Percentiles rank a stretch among this genome's conserved stretches.
These are phyloP conservation scores for Tulasnella sp. DNA, from an alignment of 768 basidiomycete genomes.

Conservation along the genomic window DNA sequence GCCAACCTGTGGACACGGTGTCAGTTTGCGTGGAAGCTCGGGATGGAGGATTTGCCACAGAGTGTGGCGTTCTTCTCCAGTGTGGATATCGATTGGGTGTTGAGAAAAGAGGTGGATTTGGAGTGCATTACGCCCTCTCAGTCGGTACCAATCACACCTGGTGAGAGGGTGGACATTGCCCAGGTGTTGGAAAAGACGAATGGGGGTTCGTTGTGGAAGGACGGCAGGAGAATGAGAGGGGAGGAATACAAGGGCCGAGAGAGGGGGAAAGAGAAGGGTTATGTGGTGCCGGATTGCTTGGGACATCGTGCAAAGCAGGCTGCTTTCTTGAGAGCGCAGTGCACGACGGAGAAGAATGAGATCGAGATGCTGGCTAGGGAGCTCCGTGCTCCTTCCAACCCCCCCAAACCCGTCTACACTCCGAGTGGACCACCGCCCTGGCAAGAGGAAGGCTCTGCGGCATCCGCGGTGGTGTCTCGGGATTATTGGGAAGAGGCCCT, in stretches of 20 bases:
- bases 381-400: too few species aligned
- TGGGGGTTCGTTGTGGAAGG: constrained; percentile 51
- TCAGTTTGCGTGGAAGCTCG: constrained; percentile 81
- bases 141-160: constrained; percentile 64
- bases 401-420: too few species aligned
- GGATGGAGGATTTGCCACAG: constrained; percentile 92
- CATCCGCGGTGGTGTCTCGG: too few species aligned
- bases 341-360: constrained; percentile 56
- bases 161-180: constrained; percentile 71
- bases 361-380: constrained; percentile 42
- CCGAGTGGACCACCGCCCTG: too few species aligned
- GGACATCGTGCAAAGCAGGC: constrained; percentile 49
- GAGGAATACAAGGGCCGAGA: constrained; percentile 22
- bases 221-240: constrained; percentile 43
- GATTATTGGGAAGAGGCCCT: too few species aligned
- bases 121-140: constrained; percentile 91
- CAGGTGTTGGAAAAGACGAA: constrained; percentile 53
- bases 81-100: constrained; percentile 80
- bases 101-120: constrained; percentile 95
- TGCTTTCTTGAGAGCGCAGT: constrained; percentile 65
- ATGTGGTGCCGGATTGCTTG: constrained; percentile 46
- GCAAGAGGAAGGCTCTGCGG: too few species aligned
- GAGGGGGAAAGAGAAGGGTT: constrained; percentile 36
- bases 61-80: constrained; percentile 96
- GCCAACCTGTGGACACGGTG: constrained; percentile 93